Conservation (phyloP, 2,329 filamentous ascomycete genomes). For the Cyphellophora attinorum region DNA sequence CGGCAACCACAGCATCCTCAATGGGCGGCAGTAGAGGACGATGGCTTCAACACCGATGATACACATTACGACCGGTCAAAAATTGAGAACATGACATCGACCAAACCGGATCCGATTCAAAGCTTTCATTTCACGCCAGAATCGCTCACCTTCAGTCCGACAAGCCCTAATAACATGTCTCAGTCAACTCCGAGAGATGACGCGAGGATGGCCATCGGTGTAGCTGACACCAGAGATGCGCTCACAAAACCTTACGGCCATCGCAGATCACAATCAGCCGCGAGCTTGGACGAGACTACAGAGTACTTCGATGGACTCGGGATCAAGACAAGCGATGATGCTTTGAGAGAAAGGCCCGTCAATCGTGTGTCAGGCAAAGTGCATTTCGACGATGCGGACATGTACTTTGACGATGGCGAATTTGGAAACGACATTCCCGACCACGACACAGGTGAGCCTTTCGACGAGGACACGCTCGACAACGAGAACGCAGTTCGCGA, state of each 20-base stretch:
- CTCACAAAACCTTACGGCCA: slow-evolving; percentile 3
- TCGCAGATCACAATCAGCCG: slow-evolving; percentile 1
- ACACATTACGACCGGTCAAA: background rate
- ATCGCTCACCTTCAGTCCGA: slow-evolving; percentile 20
- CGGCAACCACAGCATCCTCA: background rate
- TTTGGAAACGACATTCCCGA: slow-evolving; percentile 17
- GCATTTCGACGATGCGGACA: slow-evolving; percentile 28
- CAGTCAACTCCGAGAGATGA: slow-evolving; percentile 20
- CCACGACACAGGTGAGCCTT: slow-evolving; percentile 18
- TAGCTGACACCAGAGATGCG: slow-evolving; percentile 13
- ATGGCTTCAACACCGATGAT: background rate
- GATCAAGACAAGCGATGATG: slow-evolving; percentile 12
- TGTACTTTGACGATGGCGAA: slow-evolving; percentile 38
- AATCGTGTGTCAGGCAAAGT: no score
- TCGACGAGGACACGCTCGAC: slow-evolving; percentile 41
- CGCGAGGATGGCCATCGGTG: slow-evolving; percentile 16
- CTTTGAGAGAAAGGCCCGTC: no score
- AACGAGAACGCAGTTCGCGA: slow-evolving; percentile 30
- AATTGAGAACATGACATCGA: slow-evolving; percentile 21
- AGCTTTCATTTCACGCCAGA: slow-evolving; percentile 20
- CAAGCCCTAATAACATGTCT: slow-evolving; percentile 17
- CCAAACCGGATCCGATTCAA: slow-evolving; percentile 3
- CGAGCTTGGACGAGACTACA: slow-evolving; percentile 5
- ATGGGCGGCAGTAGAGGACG: no score
- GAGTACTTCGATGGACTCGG: slow-evolving; percentile 15